Base-by-base conservation (phyloP, 495 filamentous ascomycete genomes). In the Podospora fimiseda region DNA sequence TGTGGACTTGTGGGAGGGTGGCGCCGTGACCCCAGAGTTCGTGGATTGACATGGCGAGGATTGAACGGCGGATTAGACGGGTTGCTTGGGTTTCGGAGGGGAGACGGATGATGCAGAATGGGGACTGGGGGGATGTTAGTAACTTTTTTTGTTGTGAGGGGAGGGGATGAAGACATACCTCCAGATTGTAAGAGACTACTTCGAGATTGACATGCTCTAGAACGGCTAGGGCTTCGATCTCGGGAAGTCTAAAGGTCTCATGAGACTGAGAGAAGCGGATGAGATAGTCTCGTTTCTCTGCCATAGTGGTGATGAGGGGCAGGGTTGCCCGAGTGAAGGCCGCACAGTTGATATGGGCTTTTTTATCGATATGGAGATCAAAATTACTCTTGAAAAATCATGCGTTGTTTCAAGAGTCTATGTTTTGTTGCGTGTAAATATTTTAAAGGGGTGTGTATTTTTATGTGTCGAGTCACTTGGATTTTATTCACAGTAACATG, bases 251-350 rank as follows among this genome's bases (percentile, higher is more conserved):
- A 65, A 99, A 99, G 13, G 80, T 86, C 74, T 96, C 89, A 65
- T 96, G 90, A 47, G 78, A 74, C 66, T 97, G 94, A 9, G 84
- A 89, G 63, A 97, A 89, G 55, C 92, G 86, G 52, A 99, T 84
- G 42, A 99, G 80, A 60, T 86, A 97, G 51, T 93, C 82, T 80
- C 89, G 63, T 53, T 46, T 58, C 61, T 49, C 27, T 22, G 11
- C 2, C 18, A 33, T 48, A 37, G 18, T 13, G 15, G n/a, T n/a
- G n/a, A n/a, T n/a, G n/a, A n/a, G n/a, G n/a, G n/a, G n/a, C n/a
- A n/a, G n/a, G n/a, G n/a, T n/a, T n/a, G n/a, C n/a, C n/a, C n/a
- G n/a, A n/a, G n/a, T n/a, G n/a, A n/a, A n/a, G n/a, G n/a, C n/a
- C n/a, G n/a, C n/a, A n/a, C n/a, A n/a, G n/a, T n/a, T n/a, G n/a